Evolutionary conservation across 208 protist species (phyloP), one percentile per base, ranked within the genome.

Genomic region (Acanthamoeba lenticulata): DNA sequence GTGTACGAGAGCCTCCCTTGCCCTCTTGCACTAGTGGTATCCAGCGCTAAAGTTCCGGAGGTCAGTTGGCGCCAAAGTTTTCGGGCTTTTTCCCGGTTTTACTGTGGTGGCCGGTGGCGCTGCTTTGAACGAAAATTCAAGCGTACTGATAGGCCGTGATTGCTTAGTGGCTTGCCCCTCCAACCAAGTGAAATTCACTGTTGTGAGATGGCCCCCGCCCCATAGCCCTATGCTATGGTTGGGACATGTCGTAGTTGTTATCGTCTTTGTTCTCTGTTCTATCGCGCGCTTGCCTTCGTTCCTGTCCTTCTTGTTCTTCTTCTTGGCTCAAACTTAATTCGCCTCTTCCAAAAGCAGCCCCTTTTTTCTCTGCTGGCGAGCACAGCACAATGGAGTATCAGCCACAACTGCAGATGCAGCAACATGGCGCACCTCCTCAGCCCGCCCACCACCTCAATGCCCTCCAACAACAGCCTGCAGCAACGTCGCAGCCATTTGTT

Each of bases 181-280:
- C 65, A 74, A 74, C 4, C 65, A 74, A 44, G 36, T n/a, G 65
- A 74, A 74, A 74, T 74, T 74, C 65, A 74, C 65, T 40, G 36
- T 17, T 44, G 2, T 69, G 62, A 57, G 52, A n/a, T 65, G 27
- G 27, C 32, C 4, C 15, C 27, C 57, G 11, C 15, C 6, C 6
- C 57, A 1, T 9, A 24, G 17, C 52, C 15, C 52, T 6, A n/a
- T n/a, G n/a, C n/a, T n/a, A n/a, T n/a, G n/a, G n/a, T n/a, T n/a
- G n/a, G n/a, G n/a, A n/a, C 49, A 24, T 9, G 49, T 57, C 19
- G 49, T 57, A 19, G 19, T 44, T 74, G 34, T 42, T 15, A 27
- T 42, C 65, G 34, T 42, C 34, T 24, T 74, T 36, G 34, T 17
- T 44, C 24, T 74, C 21, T 74, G 19, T n/a, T 36, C 62, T 40